These are phyloP conservation scores for Escallonia herrerae DNA, from an alignment of 129 eudicot species.

Conservation along the genomic window DNA sequence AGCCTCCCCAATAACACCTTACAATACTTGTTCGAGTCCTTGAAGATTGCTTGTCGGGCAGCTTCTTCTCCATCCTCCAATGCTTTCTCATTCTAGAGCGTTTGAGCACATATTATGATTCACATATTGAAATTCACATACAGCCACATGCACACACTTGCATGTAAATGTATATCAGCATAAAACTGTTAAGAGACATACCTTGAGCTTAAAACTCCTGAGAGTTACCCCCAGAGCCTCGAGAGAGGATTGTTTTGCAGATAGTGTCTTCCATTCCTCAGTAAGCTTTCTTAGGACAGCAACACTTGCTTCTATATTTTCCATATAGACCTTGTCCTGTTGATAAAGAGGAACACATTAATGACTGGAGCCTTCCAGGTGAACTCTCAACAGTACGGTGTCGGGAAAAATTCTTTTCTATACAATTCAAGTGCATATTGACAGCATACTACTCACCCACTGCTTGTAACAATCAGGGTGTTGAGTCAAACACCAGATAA, in stretches of 20 bases:
- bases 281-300: slow-evolving; percentile 38
- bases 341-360: neutral
- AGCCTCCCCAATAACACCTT: slow-evolving; percentile 34
- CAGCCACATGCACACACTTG: too few species aligned
- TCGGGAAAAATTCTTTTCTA: too few species aligned
- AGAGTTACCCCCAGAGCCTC: slow-evolving; percentile 37
- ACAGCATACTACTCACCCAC: slow-evolving; percentile 56
- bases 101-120: neutral
- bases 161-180: neutral
- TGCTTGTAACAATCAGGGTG: slow-evolving; percentile 72
- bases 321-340: slow-evolving; percentile 46
- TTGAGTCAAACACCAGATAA: slow-evolving; percentile 72
- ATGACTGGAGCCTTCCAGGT: neutral
- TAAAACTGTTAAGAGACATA: neutral
- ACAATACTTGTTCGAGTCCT: slow-evolving; percentile 47
- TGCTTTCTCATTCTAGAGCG: slow-evolving; percentile 40
- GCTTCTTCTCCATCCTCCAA: slow-evolving; percentile 28
- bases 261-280: slow-evolving; percentile 33
- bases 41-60: slow-evolving; percentile 25
- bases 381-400: too few species aligned
- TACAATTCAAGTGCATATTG: too few species aligned
- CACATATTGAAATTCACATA: neutral
- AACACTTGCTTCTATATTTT: slow-evolving; percentile 47
- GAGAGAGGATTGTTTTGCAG: slow-evolving; percentile 32
- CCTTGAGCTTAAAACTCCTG: slow-evolving; percentile 46